These are phyloP conservation scores for Rhizophora mangle DNA, from an alignment of 345 rosid genomes.

Conservation along the genomic window DNA sequence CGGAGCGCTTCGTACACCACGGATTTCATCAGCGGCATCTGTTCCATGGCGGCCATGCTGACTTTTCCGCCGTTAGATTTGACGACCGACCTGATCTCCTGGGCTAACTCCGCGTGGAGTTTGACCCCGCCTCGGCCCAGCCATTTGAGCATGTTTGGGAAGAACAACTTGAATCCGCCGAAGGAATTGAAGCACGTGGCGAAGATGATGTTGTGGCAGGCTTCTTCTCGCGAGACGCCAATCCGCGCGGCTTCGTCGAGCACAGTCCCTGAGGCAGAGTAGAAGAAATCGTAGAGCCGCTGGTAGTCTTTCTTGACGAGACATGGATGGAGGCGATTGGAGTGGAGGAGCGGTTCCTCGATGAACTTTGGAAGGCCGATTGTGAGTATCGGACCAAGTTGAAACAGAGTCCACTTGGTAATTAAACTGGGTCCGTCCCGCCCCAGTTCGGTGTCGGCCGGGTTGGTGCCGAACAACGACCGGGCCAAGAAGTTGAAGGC, in stretches of 20 bases:
- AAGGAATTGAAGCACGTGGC: constrained; percentile 84
- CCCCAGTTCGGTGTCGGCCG: constrained; percentile 55
- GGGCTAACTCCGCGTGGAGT: constrained; percentile 57
- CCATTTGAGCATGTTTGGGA: constrained; percentile 64
- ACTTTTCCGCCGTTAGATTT: constrained; percentile 60
- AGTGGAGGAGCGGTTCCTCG: constrained; percentile 56
- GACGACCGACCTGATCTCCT: constrained; percentile 68
- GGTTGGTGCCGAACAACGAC: constrained; percentile 51
- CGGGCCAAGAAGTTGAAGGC: constrained; percentile 67
- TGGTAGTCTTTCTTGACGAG: constrained; percentile 64
- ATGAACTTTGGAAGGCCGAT: constrained; percentile 57
- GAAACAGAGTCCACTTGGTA: constrained; percentile 65
- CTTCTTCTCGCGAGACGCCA: constrained; percentile 77
- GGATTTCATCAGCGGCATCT: constrained; percentile 76
- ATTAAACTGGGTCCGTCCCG: constrained; percentile 59
- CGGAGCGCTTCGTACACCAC: constrained; percentile 74
- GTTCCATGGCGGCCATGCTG: constrained; percentile 68
- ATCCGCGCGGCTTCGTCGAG: constrained; percentile 65
- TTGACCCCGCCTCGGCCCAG: constrained; percentile 64
- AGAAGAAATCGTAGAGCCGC: constrained; percentile 72
- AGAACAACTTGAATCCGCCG: constrained; percentile 71
- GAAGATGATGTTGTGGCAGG: constrained; percentile 75
- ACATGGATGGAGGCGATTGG: constrained; percentile 55
- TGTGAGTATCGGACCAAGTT: constrained; percentile 49
- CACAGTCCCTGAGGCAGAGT: constrained; percentile 44